A percentile compares a stretch with the other conserved stretches of the same genome.
phyloP scores from a whole-genome alignment of 768 basidiomycete species.

The Amanita muscaria region DNA sequence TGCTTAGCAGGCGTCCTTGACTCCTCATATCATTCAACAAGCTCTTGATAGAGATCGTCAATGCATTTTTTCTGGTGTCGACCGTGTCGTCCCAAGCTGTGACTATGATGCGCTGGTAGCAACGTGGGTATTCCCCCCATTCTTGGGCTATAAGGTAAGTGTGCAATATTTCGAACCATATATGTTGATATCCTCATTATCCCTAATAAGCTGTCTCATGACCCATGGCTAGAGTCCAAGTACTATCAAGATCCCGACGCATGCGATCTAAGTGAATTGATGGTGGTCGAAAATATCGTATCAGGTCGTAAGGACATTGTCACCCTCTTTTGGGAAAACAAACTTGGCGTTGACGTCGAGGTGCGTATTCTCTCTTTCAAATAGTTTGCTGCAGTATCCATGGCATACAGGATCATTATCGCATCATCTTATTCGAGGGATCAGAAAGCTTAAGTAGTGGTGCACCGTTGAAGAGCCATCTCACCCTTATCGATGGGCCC shows the following conservation, averaged over 20 bases:
- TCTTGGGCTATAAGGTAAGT: conserved; percentile 12
- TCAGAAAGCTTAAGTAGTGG: conserved; percentile 6
- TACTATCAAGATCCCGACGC: neutral
- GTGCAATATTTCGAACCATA: neutral
- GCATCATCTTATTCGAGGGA: conserved; percentile 9
- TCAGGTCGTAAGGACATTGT: too few species aligned
- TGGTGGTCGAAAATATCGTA: conserved; percentile 11
- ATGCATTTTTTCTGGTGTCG: conserved; percentile 13
- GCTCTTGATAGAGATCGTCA: conserved; percentile 11
- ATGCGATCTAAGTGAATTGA: conserved; percentile 7
- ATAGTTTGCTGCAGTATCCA: conserved; percentile 4
- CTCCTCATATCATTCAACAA: conserved; percentile 10
- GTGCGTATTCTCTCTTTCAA: too few species aligned
- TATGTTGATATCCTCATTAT: neutral
- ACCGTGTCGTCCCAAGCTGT: neutral
- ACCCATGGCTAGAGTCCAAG: neutral
- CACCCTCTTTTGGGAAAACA: neutral
- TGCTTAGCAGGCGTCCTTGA: conserved; percentile 7
- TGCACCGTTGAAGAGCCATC: conserved; percentile 11
- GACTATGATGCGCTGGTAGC: conserved; percentile 9
- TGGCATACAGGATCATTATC: conserved; percentile 9
- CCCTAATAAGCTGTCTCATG: conserved; percentile 3
- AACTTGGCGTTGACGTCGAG: too few species aligned
- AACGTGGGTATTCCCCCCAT: conserved; percentile 13
- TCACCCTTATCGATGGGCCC: conserved; percentile 9